These are phyloP conservation scores for Erythrobasidium hasegawianum DNA, from an alignment of 1,284 basidiomycete genomes.

Conservation along the genomic window DNA sequence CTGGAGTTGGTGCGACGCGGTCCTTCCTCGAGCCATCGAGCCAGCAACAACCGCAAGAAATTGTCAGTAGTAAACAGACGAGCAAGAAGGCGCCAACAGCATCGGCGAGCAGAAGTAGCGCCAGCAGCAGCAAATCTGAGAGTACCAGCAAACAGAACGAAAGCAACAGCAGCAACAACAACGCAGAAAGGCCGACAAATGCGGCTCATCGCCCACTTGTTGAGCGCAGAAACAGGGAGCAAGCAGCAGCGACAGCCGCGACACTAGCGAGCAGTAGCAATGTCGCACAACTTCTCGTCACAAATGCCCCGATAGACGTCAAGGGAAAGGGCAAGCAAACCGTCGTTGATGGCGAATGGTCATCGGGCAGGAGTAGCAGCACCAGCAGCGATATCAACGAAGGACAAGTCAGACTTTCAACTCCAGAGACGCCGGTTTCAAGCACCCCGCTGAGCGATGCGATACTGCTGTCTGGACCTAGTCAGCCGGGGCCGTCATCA, in stretches of 20 bases:
- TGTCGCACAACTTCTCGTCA: neutral
- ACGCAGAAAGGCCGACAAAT: constrained; percentile 4
- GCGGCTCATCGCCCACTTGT: constrained; percentile 23
- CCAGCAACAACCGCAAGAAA: too few species aligned
- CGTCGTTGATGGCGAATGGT: constrained; percentile 4
- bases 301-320: neutral
- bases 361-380: neutral
- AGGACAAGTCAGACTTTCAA: too few species aligned
- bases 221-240: constrained; percentile 3
- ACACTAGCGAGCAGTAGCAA: neutral
- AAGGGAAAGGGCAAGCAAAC: constrained; percentile 27
- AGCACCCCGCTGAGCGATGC: neutral
- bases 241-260: constrained; percentile 2
- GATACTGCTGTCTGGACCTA: neutral
- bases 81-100: too few species aligned
- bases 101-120: too few species aligned
- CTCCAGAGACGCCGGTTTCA: too few species aligned
- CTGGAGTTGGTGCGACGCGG: too few species aligned
- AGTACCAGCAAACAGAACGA: too few species aligned
- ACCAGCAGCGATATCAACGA: neutral
- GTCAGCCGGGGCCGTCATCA: neutral
- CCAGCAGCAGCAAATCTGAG: too few species aligned
- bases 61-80: too few species aligned
- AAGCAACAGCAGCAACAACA: too few species aligned
- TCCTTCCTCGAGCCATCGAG: too few species aligned